Evolutionary conservation across 352 stramenopile genomes (phyloP).

Genomic region (Phytophthora cryptogea): DNA sequence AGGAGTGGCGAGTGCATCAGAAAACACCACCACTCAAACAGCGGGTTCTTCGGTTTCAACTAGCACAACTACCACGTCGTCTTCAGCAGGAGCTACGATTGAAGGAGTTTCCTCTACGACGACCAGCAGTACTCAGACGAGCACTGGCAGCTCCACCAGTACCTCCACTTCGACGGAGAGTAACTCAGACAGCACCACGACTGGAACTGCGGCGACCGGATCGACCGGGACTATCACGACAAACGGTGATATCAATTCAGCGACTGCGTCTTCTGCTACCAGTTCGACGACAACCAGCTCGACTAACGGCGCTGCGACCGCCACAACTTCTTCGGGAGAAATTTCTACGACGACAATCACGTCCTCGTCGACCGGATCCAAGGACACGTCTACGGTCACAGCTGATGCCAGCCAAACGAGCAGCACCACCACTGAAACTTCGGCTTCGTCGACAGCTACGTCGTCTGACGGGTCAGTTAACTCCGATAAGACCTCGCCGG

Average conservation of each 20-base stretch:
- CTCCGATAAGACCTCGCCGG: slow-evolving; percentile 7
- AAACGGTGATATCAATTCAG: slow-evolving; percentile 2
- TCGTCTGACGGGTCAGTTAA: slow-evolving; percentile 15
- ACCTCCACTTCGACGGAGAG: slow-evolving; percentile 8
- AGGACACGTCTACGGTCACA: not conserved
- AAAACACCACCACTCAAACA: slow-evolving; percentile 8
- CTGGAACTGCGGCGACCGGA: slow-evolving; percentile 4
- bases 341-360: slow-evolving; percentile 11
- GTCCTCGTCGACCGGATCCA: slow-evolving; percentile 11
- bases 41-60: slow-evolving; percentile 8
- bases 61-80: slow-evolving; percentile 13
- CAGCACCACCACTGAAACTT: slow-evolving; percentile 12
- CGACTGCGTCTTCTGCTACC: slow-evolving; percentile 4
- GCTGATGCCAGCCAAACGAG: slow-evolving; percentile 2
- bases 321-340: slow-evolving; percentile 2
- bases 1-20: not conserved
- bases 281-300: slow-evolving; percentile 13
- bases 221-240: not conserved
- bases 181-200: slow-evolving; percentile 16
- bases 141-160: slow-evolving; percentile 2
- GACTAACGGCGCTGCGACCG: not conserved
- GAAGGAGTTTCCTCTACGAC: slow-evolving; percentile 15
- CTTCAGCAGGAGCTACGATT: slow-evolving; percentile 13
- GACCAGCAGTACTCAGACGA: not conserved
- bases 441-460: not conserved